Conservation (phyloP, 2,329 filamentous ascomycete genomes). For the Talaromyces funiculosus region DNA sequence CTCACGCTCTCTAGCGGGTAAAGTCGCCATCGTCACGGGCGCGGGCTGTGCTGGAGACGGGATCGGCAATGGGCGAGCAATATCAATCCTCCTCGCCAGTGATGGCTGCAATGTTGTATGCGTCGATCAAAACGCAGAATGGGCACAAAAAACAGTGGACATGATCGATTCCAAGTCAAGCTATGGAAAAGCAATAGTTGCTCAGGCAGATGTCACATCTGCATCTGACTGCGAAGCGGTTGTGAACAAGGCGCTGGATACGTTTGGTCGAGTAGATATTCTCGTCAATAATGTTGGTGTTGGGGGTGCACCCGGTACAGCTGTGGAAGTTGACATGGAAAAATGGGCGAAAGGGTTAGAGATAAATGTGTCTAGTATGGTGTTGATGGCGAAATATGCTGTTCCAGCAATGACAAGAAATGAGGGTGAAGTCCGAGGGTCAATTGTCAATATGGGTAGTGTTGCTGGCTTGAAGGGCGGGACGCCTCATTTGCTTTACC, state of each 20-base stretch:
- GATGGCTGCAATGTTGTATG: conserved; percentile 57
- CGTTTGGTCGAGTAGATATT: conserved; percentile 56
- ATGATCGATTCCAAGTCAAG: conserved; percentile 43
- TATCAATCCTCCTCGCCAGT: conserved; percentile 53
- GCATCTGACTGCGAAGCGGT: not conserved
- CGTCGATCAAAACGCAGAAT: conserved; percentile 47
- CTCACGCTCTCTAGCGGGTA: not conserved
- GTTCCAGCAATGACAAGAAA: conserved; percentile 57
- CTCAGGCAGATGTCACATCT: not conserved
- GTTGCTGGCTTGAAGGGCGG: conserved; percentile 50
- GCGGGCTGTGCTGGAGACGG: not conserved
- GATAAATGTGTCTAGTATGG: conserved; percentile 61
- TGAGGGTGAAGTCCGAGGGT: conserved; percentile 31
- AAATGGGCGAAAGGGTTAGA: conserved; percentile 54
- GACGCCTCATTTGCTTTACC: conserved; percentile 50
- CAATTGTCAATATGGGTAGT: conserved; percentile 50
- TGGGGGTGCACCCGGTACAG: conserved; percentile 54
- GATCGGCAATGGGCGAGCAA: not conserved
- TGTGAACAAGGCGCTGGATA: conserved; percentile 9
- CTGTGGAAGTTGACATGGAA: conserved; percentile 55
- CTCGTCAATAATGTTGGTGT: conserved; percentile 62
- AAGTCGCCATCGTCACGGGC: not conserved
- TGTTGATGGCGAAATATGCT: conserved; percentile 57
- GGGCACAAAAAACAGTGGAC: conserved; percentile 50
- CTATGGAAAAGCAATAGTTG: conserved; percentile 24